phyloP scores from a whole-genome alignment of 805 yeast genomes.

The Metschnikowia matae region DNA sequence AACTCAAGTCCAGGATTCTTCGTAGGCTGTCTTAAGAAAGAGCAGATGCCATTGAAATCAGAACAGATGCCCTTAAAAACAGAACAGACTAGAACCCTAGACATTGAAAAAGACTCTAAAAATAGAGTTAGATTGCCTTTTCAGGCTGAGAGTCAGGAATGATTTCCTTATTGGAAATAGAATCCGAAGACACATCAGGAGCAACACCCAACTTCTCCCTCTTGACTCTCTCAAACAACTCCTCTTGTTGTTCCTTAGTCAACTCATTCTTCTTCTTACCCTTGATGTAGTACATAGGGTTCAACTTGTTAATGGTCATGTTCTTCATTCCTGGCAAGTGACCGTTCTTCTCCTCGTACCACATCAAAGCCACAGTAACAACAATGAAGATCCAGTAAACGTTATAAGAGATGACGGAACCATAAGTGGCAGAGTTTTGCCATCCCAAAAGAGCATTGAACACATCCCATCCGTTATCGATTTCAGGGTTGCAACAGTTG shows the following conservation, averaged over 20 bases:
- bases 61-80: too few relatives aligned
- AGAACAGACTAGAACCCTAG: too few relatives aligned
- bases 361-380: slow-evolving; percentile 52
- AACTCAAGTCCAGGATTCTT: too few relatives aligned
- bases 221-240: slow-evolving; percentile 41
- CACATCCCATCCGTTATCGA: slow-evolving; percentile 93
- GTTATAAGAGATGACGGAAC: slow-evolving; percentile 85
- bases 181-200: slow-evolving; percentile 6
- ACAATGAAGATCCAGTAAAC: slow-evolving; percentile 77
- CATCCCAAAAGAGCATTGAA: slow-evolving; percentile 93
- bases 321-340: slow-evolving; percentile 66
- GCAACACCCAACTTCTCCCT: slow-evolving; percentile 15
- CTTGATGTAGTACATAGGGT: slow-evolving; percentile 72
- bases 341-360: slow-evolving; percentile 78
- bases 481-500: slow-evolving; percentile 93
- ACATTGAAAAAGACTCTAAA: too few relatives aligned
- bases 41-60: too few relatives aligned
- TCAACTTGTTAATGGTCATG: slow-evolving; percentile 45
- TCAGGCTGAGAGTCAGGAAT: neutral
- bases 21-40: too few relatives aligned
- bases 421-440: slow-evolving; percentile 94
- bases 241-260: slow-evolving; percentile 47
- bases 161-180: slow-evolving; percentile 7
- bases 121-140: too few relatives aligned
- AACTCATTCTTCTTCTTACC: slow-evolving; percentile 61